Evolutionary conservation across 2,329 filamentous ascomycete genomes (phyloP), one percentile per base, ranked within the genome.

Genomic region (Furcasterigmium furcatum): DNA sequence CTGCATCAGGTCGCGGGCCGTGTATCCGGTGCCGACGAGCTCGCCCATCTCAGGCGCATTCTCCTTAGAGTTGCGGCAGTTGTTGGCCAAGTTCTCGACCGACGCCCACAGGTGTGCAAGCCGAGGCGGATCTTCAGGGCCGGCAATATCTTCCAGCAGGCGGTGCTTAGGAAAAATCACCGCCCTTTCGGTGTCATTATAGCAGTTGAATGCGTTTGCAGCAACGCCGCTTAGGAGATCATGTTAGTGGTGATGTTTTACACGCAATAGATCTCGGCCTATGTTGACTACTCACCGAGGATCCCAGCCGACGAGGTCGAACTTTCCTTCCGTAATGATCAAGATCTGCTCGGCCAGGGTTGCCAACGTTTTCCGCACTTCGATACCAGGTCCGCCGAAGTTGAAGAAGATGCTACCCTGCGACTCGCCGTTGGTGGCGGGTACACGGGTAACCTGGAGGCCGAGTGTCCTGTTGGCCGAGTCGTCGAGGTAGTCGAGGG

Each of bases 361-460:
- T 3, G 21, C 7, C 5, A 42, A 14, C 5, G n/a, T 25, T 9
- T 32, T 16, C 14, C 30, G 30, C 4, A 16, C 16, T 3, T 13
- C 30, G 2, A 20, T 14, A 9, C 64, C 66, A 1, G 66, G 66
- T 0, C 66, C 67, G 6, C 67, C 66, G 16, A 66, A 66, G 50
- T 72, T 70, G 42, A 65, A 56, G 4, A 71, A 47, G 35, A 73
- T 64, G 36, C 60, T 68, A 3, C 68, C 66, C 19, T 61, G 60
- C 3, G 54, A 56, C 29, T 58, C 38, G n/a, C n/a, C n/a, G 5
- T 56, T 57, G 3, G 52, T 45, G 2, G 67, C 65, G 2, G 60
- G 58, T 9, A 62, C 51, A 18, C 51, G 63, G 20, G 65, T 41
- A 1, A 71, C 49, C 19, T 65, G 52, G 4, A 72, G 55, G 1